Evolutionary conservation across 208 protist genomes (phyloP).

Genomic region (Vickermania spadyakhi): DNA sequence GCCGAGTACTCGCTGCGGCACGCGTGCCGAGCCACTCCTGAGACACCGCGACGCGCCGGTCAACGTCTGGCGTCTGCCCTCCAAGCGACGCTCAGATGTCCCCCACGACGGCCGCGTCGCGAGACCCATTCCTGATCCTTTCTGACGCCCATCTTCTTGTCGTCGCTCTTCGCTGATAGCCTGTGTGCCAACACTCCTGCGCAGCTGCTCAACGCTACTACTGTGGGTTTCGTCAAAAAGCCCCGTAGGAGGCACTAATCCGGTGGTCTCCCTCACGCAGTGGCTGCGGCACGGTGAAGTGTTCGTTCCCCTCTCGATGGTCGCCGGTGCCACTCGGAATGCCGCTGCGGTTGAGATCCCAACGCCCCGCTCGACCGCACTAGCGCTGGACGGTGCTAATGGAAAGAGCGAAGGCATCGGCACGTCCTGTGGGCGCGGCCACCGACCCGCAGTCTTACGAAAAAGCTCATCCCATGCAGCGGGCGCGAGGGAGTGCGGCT

Average conservation of each 20-base stretch:
- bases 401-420: conserved; percentile 57
- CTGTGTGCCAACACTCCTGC: no score
- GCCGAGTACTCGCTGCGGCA: not conserved
- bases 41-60: not conserved
- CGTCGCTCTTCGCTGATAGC: no score
- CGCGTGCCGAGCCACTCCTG: not conserved
- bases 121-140: no score
- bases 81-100: not conserved
- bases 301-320: not conserved
- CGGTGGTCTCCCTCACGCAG: not conserved
- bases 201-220: not conserved
- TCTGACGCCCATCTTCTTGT: not conserved
- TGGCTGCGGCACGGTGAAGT: not conserved
- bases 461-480: not conserved
- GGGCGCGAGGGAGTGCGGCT: not conserved
- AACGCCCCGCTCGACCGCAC: not conserved
- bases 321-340: not conserved
- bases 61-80: not conserved
- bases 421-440: conserved; percentile 51
- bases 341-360: not conserved
- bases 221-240: not conserved
- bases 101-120: not conserved
- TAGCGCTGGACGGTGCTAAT: not conserved
- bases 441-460: conserved; percentile 2
- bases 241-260: not conserved